Evolutionary conservation across 768 basidiomycete genomes (phyloP).

Genomic region (Udeniomyces megalosporus): DNA sequence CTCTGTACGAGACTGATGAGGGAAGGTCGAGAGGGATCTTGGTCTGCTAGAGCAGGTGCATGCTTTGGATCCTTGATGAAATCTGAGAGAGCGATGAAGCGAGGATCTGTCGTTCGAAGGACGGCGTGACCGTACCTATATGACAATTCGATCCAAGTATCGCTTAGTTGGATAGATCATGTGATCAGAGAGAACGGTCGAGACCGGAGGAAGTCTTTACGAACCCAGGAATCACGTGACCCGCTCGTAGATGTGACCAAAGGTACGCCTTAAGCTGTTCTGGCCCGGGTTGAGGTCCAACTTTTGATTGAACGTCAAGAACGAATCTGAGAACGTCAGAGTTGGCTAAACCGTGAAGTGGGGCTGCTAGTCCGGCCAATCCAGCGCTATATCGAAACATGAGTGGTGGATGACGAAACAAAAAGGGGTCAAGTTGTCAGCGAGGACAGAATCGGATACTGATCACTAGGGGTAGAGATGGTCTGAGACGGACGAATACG

Average conservation of each 20-base stretch:
- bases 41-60: neutral
- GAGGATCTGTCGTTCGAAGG: constrained; percentile 73
- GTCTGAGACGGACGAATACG: constrained; percentile 55
- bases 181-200: neutral
- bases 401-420: neutral
- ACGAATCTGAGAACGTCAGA: constrained; percentile 98
- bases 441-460: too few species aligned
- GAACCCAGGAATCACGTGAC: constrained; percentile 86
- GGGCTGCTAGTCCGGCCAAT: constrained; percentile 88
- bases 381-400: constrained; percentile 37
- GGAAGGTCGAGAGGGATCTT: too few species aligned
- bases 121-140: constrained; percentile 95
- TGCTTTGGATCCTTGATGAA: neutral
- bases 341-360: constrained; percentile 93
- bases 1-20: too few species aligned
- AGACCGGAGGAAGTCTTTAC: constrained; percentile 9
- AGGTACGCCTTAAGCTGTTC: constrained; percentile 75
- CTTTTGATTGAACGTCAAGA: constrained; percentile 58
- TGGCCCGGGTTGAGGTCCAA: neutral
- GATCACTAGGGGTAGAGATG: too few species aligned
- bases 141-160: too few species aligned
- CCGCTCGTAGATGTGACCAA: constrained; percentile 85
- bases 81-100: neutral
- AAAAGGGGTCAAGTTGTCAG: neutral
- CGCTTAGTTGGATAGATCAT: neutral